These are phyloP conservation scores for Triangularia verruculosa DNA, from an alignment of 2,329 filamentous ascomycete species.

Conservation along the genomic window DNA sequence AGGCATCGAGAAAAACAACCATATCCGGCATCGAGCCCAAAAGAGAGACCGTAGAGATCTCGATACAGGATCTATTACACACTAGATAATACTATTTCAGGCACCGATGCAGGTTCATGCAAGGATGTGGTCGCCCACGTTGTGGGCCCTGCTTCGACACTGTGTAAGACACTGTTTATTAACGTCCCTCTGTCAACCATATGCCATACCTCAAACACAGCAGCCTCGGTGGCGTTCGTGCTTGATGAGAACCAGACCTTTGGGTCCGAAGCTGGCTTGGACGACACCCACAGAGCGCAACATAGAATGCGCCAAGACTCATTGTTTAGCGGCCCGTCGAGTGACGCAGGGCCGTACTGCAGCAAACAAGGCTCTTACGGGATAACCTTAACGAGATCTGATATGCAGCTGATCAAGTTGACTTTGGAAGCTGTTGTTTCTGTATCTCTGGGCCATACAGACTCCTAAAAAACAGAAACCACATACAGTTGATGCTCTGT, in stretches of 20 bases:
- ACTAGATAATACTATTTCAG: not conserved
- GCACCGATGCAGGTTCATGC: not conserved
- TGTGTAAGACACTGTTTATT: not conserved
- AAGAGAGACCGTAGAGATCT: not conserved
- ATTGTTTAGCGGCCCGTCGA: slow-evolving; percentile 5
- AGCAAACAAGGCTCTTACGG: slow-evolving; percentile 3
- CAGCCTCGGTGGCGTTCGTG: not conserved
- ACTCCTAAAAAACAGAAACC: not conserved
- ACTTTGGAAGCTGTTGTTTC: not conserved
- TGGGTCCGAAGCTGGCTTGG: not conserved
- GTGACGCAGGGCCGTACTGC: not conserved
- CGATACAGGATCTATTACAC: not conserved
- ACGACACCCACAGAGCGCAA: not conserved
- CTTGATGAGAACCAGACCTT: not conserved
- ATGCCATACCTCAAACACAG: slow-evolving; percentile 1
- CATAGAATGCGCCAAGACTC: not conserved
- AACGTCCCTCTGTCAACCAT: not conserved
- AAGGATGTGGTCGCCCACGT: not conserved
- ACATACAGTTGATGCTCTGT: not conserved
- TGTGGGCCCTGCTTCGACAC: not conserved
- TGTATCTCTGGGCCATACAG: not conserved
- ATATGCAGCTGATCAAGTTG: not conserved
- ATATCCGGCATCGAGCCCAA: not conserved
- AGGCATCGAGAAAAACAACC: not conserved
- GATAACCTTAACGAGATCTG: slow-evolving; percentile 6